phyloP scores from a whole-genome alignment of 495 filamentous ascomycete species.

The Penicillium pancosmium region DNA sequence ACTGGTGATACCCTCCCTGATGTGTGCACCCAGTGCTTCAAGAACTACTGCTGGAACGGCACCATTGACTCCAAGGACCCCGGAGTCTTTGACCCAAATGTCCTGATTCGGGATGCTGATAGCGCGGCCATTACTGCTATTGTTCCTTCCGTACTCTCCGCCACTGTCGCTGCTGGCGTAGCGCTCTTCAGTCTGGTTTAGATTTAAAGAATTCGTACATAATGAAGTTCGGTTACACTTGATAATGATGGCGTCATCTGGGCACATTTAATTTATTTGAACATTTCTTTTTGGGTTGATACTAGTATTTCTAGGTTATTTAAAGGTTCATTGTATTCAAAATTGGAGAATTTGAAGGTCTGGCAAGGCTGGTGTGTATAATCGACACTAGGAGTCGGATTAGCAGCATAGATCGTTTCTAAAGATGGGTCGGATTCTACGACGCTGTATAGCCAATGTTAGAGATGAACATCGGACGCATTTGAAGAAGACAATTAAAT shows the following conservation, averaged over 20 bases:
- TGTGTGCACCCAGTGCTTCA: conserved; percentile 74
- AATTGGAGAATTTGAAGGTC: no score
- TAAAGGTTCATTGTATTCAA: no score
- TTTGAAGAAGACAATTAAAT: no score
- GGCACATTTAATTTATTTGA: not conserved
- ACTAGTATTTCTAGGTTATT: no score
- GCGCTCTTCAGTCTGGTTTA: conserved; percentile 32
- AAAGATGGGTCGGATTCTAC: no score
- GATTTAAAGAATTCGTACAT: conserved; percentile 7
- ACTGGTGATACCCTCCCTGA: conserved; percentile 65
- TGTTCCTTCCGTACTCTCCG: conserved; percentile 24
- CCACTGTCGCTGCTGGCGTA: conserved; percentile 25
- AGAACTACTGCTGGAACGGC: conserved; percentile 74
- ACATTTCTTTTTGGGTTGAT: not conserved
- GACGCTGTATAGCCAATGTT: no score
- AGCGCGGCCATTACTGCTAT: conserved; percentile 15
- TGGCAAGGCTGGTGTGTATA: no score
- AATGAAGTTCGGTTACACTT: not conserved
- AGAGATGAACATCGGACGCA: no score
- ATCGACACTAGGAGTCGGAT: no score
- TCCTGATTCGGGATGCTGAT: conserved; percentile 21
- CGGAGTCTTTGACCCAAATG: conserved; percentile 30
- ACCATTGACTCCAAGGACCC: conserved; percentile 37
- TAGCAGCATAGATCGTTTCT: no score
- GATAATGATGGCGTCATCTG: not conserved